Evolutionary conservation across 805 yeast genomes (phyloP).

Genomic region (Cyberlindnera sargentensis): DNA sequence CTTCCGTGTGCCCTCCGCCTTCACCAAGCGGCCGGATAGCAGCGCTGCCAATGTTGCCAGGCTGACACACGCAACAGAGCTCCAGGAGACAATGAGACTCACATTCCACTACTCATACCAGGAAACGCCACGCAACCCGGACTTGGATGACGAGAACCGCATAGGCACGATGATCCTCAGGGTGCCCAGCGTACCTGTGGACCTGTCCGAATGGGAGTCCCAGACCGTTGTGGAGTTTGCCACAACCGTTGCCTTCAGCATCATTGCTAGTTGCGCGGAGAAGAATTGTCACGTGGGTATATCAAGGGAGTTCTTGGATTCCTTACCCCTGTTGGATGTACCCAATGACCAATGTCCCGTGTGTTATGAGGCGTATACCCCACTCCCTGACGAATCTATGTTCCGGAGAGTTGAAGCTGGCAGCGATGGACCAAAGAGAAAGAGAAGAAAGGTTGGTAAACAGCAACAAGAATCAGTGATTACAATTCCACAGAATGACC

Average conservation of each 20-base stretch:
- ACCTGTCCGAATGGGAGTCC: slow-evolving; percentile 48
- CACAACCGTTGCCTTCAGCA: slow-evolving; percentile 61
- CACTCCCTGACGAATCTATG: no score
- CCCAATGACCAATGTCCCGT: slow-evolving; percentile 44
- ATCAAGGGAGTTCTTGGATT: slow-evolving; percentile 43
- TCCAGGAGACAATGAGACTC: slow-evolving; percentile 4
- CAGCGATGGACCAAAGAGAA: neutral
- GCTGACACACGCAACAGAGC: no score
- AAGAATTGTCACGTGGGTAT: slow-evolving; percentile 34
- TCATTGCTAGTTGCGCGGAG: slow-evolving; percentile 42
- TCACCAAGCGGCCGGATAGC: no score
- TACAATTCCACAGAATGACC: slow-evolving; percentile 27
- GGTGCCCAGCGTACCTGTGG: slow-evolving; percentile 58
- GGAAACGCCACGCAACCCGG: slow-evolving; percentile 3
- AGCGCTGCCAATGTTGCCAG: no score
- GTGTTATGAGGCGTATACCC: slow-evolving; percentile 47
- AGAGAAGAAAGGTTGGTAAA: neutral
- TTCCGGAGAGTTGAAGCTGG: no score
- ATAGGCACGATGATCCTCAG: slow-evolving; percentile 57
- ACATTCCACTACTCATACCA: slow-evolving; percentile 33
- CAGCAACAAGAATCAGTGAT: neutral
- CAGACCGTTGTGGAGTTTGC: slow-evolving; percentile 59
- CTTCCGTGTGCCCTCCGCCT: no score
- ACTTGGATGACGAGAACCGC: slow-evolving; percentile 16
- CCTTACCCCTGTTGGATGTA: slow-evolving; percentile 30